Evolutionary conservation across 805 yeast genomes (phyloP).

Genomic region (Candida boleticola): DNA sequence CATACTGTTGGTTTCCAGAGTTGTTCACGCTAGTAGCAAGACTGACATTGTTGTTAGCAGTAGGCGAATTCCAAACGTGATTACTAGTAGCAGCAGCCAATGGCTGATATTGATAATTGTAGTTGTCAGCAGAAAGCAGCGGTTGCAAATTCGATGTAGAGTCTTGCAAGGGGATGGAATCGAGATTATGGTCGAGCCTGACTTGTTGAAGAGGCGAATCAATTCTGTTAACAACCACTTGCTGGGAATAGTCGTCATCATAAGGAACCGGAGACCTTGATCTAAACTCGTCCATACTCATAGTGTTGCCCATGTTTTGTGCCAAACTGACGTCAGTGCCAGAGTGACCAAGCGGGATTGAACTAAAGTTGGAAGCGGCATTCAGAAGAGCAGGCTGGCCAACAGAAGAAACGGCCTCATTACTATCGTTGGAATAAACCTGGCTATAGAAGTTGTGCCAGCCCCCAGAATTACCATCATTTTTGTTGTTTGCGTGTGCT

Average conservation of each 20-base stretch:
- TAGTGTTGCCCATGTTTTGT: too few species aligned
- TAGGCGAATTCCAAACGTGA: constrained; percentile 1
- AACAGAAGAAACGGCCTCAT: constrained; percentile 3
- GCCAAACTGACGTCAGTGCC: constrained; percentile 3
- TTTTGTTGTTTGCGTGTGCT: not conserved
- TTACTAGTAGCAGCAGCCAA: not conserved
- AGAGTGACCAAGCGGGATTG: not conserved
- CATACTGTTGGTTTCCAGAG: not conserved
- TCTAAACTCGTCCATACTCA: not conserved
- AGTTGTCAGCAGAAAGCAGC: not conserved
- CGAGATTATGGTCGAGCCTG: not conserved
- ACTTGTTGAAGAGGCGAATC: not conserved
- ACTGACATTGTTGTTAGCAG: not conserved
- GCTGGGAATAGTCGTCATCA: not conserved
- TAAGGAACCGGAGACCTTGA: not conserved
- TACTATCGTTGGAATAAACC: constrained; percentile 16
- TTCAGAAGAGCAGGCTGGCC: not conserved
- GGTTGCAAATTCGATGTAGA: not conserved
- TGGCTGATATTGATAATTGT: constrained; percentile 1
- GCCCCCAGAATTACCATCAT: constrained; percentile 1
- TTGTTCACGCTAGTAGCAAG: not conserved
- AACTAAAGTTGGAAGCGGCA: not conserved
- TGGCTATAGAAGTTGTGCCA: constrained; percentile 13
- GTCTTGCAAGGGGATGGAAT: not conserved
- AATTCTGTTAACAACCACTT: not conserved